Base-by-base conservation (phyloP, 2,329 filamentous ascomycete genomes). In the Aspergillus chevalieri region DNA sequence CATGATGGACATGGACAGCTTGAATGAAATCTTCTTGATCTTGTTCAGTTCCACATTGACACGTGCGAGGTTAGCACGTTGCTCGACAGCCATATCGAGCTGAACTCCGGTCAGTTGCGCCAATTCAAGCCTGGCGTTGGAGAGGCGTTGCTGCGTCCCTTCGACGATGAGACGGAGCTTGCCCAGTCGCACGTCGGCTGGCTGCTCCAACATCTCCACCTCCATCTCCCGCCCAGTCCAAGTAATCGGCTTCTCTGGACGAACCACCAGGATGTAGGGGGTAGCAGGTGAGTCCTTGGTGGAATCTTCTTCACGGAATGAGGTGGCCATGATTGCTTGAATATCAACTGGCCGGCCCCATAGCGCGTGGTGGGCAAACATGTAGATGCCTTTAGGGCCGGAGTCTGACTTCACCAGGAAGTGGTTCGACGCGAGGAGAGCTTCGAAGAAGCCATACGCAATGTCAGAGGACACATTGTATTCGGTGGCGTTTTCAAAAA, bases 1-100 rank as follows among this genome's bases (percentile, higher is more conserved):
- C 89, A 98, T 96, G 70, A 98, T 97, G 6, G 90, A 89, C 71
- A 96, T 97, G 46, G 90, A 95, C 41, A 98, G 78, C 69, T 95
- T 95, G 76, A 94, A 97, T 3, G 92, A 89, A 2, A 94, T 94
- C 66, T 91, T 90, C 61, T 94, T 91, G 61, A 96, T 95, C 66
- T 95, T 94, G 61, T 89, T 92, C 55, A 98, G 75, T 65, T 94
- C 87, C 46, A 85, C 76, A 64, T 97, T 94, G 58, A 98, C 93
- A 59, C 94, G 89, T 55, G 89, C 87, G 36, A 98, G 79, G 65
- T 96, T 97, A 17, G 93, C 94, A 57, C 93, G 82, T 62, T 95
- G 89, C 66, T 97, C 93, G 48, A 95, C 86, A 8, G 95, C 79
- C 47, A 95, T 85, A 62, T 94, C 90, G 28, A 98, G 80, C 58